Percentiles rank a stretch among this genome's conserved stretches.
Conservation (phyloP, 2,329 filamentous ascomycete species). For the Chrysoporthe deuterocubensis region DNA sequence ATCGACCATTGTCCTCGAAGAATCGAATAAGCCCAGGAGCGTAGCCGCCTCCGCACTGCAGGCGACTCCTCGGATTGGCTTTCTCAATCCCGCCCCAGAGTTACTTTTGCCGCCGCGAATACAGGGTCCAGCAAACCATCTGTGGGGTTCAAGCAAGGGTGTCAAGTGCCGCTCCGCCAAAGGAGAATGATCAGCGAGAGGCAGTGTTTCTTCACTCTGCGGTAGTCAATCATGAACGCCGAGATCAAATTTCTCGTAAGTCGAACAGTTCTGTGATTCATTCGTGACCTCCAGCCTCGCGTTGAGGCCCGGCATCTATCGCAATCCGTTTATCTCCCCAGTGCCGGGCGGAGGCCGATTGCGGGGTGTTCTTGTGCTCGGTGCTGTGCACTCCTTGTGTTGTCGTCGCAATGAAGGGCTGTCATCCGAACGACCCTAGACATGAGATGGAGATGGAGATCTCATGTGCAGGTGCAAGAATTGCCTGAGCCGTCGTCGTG, state of each 20-base stretch:
- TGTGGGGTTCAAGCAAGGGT: conserved; percentile 23
- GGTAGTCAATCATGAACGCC: conserved; percentile 53
- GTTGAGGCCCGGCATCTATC: neutral
- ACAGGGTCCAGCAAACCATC: conserved; percentile 20
- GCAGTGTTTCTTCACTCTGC: conserved; percentile 6
- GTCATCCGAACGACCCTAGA: neutral
- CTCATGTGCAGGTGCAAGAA: neutral
- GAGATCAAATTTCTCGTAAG: conserved; percentile 63
- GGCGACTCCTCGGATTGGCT: neutral
- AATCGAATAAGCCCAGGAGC: neutral
- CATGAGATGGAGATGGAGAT: neutral
- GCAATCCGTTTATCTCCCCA: neutral
- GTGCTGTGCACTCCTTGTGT: too few species aligned
- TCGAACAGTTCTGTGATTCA: conserved; percentile 25
- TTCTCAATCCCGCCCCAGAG: neutral
- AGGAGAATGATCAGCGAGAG: conserved; percentile 24
- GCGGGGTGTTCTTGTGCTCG: neutral
- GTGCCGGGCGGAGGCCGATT: neutral
- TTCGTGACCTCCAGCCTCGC: neutral
- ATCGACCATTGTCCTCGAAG: neutral
- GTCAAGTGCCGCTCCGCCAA: conserved; percentile 11
- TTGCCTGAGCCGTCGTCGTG: neutral
- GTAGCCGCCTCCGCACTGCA: neutral
- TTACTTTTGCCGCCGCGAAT: conserved; percentile 7
- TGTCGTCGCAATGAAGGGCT: neutral